Evolutionary conservation across 768 basidiomycete genomes (phyloP), one percentile per base, ranked within the genome.

Genomic region (Pisolithus albus): DNA sequence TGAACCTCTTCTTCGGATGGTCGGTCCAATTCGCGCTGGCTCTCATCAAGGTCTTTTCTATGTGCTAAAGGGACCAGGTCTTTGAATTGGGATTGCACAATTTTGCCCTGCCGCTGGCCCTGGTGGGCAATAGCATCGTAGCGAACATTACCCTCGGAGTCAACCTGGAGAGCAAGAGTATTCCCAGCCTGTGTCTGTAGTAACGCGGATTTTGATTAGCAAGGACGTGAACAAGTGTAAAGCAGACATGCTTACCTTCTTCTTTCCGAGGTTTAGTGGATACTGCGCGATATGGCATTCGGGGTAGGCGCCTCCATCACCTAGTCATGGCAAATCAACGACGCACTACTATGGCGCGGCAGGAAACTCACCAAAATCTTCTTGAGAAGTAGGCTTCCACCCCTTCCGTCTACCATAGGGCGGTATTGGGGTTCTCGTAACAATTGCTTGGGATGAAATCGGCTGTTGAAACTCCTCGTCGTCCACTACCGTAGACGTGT

Each of bases 201-300:
- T 21, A 42, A 50, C 11, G 6, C 26, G 11, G 19, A 28, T 36
- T 55, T n/a, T 32, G 42, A 21, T 59, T 18, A 47, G 36, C 38
- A 18, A 32, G 34, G 36, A 23, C 24, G 53, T 26, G 16, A 34
- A 32, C 30, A 30, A 30, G 26, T 2, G 9, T 0, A 26, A 23
- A 7, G 9, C 46, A 9, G 44, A 26, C 3, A 4, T 7, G 64
- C 82, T 56, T 48, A 86, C 92, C 82, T 94, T 94, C 80, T 96
- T 96, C 71, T 82, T 81, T 51, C 95, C 95, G 79, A 99, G 84
- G 51, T 92, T 91, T 55, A 98, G 68, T 10, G 95, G 95, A 73
- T 96, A 99, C 67, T 99, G 95, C 6, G 96, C 96, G 48, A 95
- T 74, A 77, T 94, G 92, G 68, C 94, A 97, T 73, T 99, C 92